phyloP scores from a whole-genome alignment of 2,329 filamentous ascomycete species.

The Magnaporthales sp. region DNA sequence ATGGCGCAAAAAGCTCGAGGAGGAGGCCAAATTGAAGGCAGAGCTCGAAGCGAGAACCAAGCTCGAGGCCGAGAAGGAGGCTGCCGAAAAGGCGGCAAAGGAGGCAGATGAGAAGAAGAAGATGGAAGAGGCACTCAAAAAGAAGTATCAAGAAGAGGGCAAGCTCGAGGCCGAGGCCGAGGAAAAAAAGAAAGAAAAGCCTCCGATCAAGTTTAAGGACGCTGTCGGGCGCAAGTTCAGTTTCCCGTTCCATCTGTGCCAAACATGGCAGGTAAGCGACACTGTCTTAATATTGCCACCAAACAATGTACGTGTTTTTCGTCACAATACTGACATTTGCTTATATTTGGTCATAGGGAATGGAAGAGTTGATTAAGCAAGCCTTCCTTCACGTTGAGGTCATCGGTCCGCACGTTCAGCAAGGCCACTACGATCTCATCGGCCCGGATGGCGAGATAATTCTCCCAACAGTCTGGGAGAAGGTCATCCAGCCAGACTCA shows the following conservation, averaged over 20 bases:
- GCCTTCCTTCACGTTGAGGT: slow-evolving; percentile 73
- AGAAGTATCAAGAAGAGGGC: slow-evolving; percentile 36
- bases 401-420: slow-evolving; percentile 66
- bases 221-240: slow-evolving; percentile 86
- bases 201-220: slow-evolving; percentile 83
- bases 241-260: slow-evolving; percentile 80
- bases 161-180: slow-evolving; percentile 36
- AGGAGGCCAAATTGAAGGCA: slow-evolving; percentile 31
- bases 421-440: slow-evolving; percentile 72
- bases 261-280: slow-evolving; percentile 67
- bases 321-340: slow-evolving; percentile 10
- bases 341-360: slow-evolving; percentile 50
- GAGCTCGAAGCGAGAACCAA: slow-evolving; percentile 33
- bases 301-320: not conserved
- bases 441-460: slow-evolving; percentile 78
- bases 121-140: slow-evolving; percentile 46
- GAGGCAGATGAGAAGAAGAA: slow-evolving; percentile 45
- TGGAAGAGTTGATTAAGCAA: slow-evolving; percentile 80
- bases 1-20: slow-evolving; percentile 36
- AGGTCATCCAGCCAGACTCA: slow-evolving; percentile 72
- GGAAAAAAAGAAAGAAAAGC: slow-evolving; percentile 47
- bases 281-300: not conserved
- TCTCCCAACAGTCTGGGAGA: slow-evolving; percentile 73
- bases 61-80: slow-evolving; percentile 36
- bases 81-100: slow-evolving; percentile 30